Base-by-base conservation (phyloP, 2,329 filamentous ascomycete species). In the Botryotinia globosa region DNA sequence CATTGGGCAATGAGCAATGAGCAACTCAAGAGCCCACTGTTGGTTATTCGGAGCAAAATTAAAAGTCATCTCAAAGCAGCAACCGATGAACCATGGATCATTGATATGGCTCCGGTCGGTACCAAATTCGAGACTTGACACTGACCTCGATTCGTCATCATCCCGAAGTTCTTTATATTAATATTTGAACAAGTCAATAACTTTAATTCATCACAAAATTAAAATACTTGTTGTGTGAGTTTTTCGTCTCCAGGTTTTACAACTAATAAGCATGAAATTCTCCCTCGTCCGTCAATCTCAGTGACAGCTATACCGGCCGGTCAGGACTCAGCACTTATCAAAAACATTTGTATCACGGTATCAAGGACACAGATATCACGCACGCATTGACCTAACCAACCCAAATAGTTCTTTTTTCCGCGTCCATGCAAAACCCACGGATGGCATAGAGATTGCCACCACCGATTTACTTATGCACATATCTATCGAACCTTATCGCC, bases 361-460 rank as follows among this genome's bases (percentile, higher is more conserved):
- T 67, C 65, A 67, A 2, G 32, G 18, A 42, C 48, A 42, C 34
- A 32, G 39, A 42, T 22, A 44, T 20, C 25, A 25, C 22, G 63
- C 44, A 67, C 34, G 65, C 65, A 67, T 67, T 56, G 65, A 56
- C 65, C 48, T 39, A 42, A 56, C 48, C 22, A 56, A 8, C 54
- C 34, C 48, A 56, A 56, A 9, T 42, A 42, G 34, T 37, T n/a
- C 37, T 22, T 1, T 32, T 32, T 22, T 54, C 64, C 39, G 48
- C 25, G 34, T 39, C 37, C 20, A 67, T 29, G 45, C 64, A 34
- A 54, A 54, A 29, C 9, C 44, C 42, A 45, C 44, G 18, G 42
- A 25, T 48, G 51, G n/a, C 61, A 44, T 63, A 34, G 34, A 67
- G 25, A 32, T 56, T 42, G 48, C 25, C 48, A 56, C 54, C 65